Evolutionary conservation across 179 eudicot species (phyloP), one percentile per base, ranked within the genome.

Genomic region (Nepenthes alata): DNA sequence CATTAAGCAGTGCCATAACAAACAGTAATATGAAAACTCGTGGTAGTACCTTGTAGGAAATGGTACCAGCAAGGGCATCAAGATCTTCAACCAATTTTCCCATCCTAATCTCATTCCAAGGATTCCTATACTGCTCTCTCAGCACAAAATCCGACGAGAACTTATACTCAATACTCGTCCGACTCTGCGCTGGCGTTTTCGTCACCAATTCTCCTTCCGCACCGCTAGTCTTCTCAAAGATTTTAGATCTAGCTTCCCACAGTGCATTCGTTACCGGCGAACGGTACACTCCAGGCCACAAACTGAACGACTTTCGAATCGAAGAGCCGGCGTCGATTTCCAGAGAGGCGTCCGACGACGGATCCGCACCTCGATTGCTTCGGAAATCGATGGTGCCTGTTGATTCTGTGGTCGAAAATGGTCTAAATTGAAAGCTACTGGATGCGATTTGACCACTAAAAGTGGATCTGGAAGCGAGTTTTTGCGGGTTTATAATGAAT

Each of bases 241-340:
- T 72, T 12, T 63, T 78, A 1, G 89, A 79, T 72, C 96, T 76
- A 1, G 96, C 82, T 69, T 89, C 95, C 97, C 98, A 93, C 47
- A 93, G 62, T 6, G 98, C 97, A 49, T 77, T 85, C 9, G 98
- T 93, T 1, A 93, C 97, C 2, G 98, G 98, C 0, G 97, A 90
- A 66, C 85, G 94, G 76, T 93, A 93, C 83, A 87, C 87, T 4
- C 98, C 98, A 3, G 98, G 98, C 97, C 97, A 93, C 41, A 91
- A 70, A 61, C 85, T 83, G 2, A 84, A 65, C 5, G 98, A 89
- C 48, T 86, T 86, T 11, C 82, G 74, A 15, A 75, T 59, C 56
- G 82, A 78, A 14, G 72, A 63, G 25, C 79, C 65, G 3, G 82
- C 82, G 39, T 78, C 82, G 54, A 78, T 78, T 9, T 75, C 70